Evolutionary conservation across 2,329 filamentous ascomycete species (phyloP), one percentile per base, ranked within the genome.

Genomic region (Colletotrichum kahawae): DNA sequence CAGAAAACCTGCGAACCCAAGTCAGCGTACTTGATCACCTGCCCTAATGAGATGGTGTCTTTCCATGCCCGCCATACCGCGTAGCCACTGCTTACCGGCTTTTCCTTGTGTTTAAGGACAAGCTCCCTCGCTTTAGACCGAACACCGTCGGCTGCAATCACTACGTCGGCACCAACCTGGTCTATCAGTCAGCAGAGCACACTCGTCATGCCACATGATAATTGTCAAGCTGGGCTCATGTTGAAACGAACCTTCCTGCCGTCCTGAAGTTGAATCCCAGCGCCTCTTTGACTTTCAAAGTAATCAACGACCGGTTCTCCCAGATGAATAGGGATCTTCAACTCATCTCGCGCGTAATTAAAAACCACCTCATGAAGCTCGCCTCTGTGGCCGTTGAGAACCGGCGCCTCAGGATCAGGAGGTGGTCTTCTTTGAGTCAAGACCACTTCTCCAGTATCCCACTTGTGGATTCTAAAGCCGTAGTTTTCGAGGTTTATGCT

Each of bases 381-480:
- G 18, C 91, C 91, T 24, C 91, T 82, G 77, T 92, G 91, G 0
- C 91, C 91, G 66, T 92, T 92, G 78, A 92, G 89, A 12, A 89
- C 87, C 1, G 90, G 90, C 14, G 88, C 86, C 18, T 88, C 86
- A 1, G 84, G 83, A 36, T 87, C 81, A 38, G 82, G 82, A 2
- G 83, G 79, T 4, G 88, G 87, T 0, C 85, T 86, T 60, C 79
- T 81, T 72, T 93, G 91, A 72, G 91, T 90, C 70, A 89, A 87
- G 27, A 92, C 57, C 7, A 60, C 57, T 33, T 60, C 57, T 33
- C 57, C 57, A 21, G 87, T 88, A 34, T 91, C 90, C 75, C 86
- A 92, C 77, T 92, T 92, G 81, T 92, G 90, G 70, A 92, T 92
- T 63, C 89, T 88, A 82, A 92, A 92, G 56, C 91, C 90, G 74